Evolutionary conservation across 805 yeast genomes (phyloP).

Genomic region (Kurtzmaniella fragi): DNA sequence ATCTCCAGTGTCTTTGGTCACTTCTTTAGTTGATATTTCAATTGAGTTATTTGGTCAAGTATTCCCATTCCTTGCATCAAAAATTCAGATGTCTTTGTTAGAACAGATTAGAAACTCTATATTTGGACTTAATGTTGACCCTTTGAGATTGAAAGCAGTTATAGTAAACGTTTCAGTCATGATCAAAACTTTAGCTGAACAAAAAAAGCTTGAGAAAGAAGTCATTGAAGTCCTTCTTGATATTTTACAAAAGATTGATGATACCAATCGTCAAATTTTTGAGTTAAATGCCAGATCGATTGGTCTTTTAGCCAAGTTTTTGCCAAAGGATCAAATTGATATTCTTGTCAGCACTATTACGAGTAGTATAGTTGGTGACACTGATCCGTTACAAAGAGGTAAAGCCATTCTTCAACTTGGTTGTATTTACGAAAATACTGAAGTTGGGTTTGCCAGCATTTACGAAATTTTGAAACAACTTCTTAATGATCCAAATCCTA

Average conservation of each 20-base stretch:
- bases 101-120: constrained; percentile 64
- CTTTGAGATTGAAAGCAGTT: constrained; percentile 42
- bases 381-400: constrained; percentile 60
- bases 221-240: constrained; percentile 46
- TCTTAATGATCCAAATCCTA: constrained; percentile 76
- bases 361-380: constrained; percentile 59
- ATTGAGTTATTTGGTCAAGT: constrained; percentile 69
- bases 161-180: constrained; percentile 57
- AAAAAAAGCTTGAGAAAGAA: constrained; percentile 19
- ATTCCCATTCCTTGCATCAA: constrained; percentile 66
- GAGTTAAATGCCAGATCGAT: constrained; percentile 50
- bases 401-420: constrained; percentile 24
- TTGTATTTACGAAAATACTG: constrained; percentile 21
- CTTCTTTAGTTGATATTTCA: constrained; percentile 63
- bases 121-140: constrained; percentile 31
- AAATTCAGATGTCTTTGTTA: constrained; percentile 82
- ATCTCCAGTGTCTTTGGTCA: constrained; percentile 22
- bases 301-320: constrained; percentile 36
- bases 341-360: constrained; percentile 26
- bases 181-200: constrained; percentile 40
- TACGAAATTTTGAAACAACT: constrained; percentile 57
- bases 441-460: constrained; percentile 34
- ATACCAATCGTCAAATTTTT: constrained; percentile 36
- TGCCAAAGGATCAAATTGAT: constrained; percentile 18
- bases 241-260: constrained; percentile 40